phyloP scores from a whole-genome alignment of 306 rosid genomes.

The Prunus mongolica region DNA sequence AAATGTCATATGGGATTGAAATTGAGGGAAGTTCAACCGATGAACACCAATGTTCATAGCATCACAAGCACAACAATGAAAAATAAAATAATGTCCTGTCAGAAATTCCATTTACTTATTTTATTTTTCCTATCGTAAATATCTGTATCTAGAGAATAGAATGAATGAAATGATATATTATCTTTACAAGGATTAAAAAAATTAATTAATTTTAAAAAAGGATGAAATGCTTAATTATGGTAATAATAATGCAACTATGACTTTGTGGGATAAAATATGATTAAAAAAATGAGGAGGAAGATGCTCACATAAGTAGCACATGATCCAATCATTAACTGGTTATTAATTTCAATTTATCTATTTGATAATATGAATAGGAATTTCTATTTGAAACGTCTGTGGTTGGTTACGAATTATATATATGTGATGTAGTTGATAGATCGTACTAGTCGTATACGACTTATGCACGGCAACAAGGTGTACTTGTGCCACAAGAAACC shows the following conservation, averaged over 20 bases:
- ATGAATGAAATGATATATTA: not conserved
- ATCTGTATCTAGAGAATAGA: not conserved
- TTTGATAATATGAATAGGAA: not conserved
- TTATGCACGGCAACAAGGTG: not conserved
- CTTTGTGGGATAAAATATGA: not conserved
- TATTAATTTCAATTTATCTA: not conserved
- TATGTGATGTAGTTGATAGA: not conserved
- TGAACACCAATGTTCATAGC: too few relatives aligned
- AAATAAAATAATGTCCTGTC: not conserved
- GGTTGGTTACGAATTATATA: not conserved
- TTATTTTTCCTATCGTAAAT: not conserved
- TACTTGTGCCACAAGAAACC: not conserved
- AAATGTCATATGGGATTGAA: too few relatives aligned
- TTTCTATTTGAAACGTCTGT: not conserved
- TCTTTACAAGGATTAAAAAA: not conserved
- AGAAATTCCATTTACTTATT: not conserved
- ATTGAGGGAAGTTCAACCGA: too few relatives aligned
- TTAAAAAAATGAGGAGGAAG: not conserved
- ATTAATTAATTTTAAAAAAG: not conserved
- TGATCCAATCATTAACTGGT: not conserved
- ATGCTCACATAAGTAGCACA: not conserved
- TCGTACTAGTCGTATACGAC: not conserved
- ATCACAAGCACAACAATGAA: too few relatives aligned
- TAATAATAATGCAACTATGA: not conserved
- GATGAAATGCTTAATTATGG: not conserved